phyloP scores from a whole-genome alignment of 1,284 basidiomycete genomes.

The Pulveroboletus sp. region DNA sequence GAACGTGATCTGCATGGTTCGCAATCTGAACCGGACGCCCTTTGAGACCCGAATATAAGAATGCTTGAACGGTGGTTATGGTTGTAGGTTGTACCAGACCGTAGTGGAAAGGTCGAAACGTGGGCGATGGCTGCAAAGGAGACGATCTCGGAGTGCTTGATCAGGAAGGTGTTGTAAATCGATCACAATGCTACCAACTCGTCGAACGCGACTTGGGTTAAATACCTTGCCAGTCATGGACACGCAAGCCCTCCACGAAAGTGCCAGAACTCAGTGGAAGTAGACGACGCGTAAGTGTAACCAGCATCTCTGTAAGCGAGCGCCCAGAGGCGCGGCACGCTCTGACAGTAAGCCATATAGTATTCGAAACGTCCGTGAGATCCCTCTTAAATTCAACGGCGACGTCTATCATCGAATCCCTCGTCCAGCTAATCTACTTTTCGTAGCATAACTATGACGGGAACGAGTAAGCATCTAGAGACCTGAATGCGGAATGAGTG shows the following conservation, averaged over 20 bases:
- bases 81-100: background rate
- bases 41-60: background rate
- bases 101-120: no score
- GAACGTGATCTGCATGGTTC: constrained; percentile 80
- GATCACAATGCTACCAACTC: background rate
- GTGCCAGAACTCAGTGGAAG: constrained; percentile 29
- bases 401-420: constrained; percentile 31
- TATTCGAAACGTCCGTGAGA: no score
- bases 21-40: background rate
- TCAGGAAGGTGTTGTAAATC: constrained; percentile 29
- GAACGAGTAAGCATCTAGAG: background rate
- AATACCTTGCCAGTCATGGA: constrained; percentile 12
- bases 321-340: no score
- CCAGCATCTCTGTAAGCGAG: constrained; percentile 16
- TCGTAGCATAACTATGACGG: constrained; percentile 45
- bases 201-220: constrained; percentile 6
- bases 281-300: constrained; percentile 20
- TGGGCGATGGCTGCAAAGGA: background rate
- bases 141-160: constrained; percentile 21
- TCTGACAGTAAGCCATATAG: no score
- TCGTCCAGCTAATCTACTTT: constrained; percentile 44
- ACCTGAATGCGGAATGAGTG: constrained; percentile 5
- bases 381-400: background rate
- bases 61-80: background rate
- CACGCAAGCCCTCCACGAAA: constrained; percentile 27